phyloP scores from a whole-genome alignment of 108 stramenopile genomes.

The Conticribra guillardii region DNA sequence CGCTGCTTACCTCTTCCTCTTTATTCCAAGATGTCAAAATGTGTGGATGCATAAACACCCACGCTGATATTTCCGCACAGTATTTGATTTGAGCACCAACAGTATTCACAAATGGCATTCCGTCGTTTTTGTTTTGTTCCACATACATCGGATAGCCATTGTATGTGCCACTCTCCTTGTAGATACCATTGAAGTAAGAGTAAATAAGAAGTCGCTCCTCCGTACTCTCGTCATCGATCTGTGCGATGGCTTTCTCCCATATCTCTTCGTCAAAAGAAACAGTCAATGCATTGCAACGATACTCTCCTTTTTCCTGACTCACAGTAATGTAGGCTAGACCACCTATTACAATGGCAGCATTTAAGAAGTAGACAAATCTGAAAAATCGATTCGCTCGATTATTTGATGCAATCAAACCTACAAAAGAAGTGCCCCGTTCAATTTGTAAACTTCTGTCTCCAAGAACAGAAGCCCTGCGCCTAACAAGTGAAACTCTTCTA shows the following conservation, averaged over 20 bases:
- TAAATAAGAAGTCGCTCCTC: slow-evolving; percentile 14
- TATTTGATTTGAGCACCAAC: slow-evolving; percentile 25
- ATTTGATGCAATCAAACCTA: slow-evolving; percentile 14
- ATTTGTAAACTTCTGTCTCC: not conserved
- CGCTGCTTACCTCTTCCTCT: slow-evolving; percentile 4
- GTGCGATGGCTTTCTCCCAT: slow-evolving; percentile 17
- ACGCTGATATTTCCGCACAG: slow-evolving; percentile 22
- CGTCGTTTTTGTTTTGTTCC: slow-evolving; percentile 25
- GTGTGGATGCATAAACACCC: slow-evolving; percentile 14
- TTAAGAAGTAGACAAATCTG: slow-evolving; percentile 20
- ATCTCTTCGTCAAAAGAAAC: slow-evolving; percentile 26
- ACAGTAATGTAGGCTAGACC: slow-evolving; percentile 19
- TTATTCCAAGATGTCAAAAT: slow-evolving; percentile 7
- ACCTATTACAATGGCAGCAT: slow-evolving; percentile 16
- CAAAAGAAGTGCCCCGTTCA: slow-evolving; percentile 1
- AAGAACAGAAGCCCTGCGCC: not conserved
- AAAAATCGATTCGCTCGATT: slow-evolving; percentile 13
- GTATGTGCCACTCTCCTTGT: slow-evolving; percentile 10
- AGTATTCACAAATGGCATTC: slow-evolving; percentile 1
- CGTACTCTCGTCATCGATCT: not conserved
- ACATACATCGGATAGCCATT: slow-evolving; percentile 30
- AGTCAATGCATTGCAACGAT: slow-evolving; percentile 10
- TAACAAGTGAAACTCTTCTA: not conserved
- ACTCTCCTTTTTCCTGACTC: slow-evolving; percentile 23
- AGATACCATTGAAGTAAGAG: slow-evolving; percentile 34